Percentiles rank a stretch among this genome's conserved stretches.
Evolutionary conservation across 805 yeast genomes (phyloP).

Genomic region (Candida andamanensis): DNA sequence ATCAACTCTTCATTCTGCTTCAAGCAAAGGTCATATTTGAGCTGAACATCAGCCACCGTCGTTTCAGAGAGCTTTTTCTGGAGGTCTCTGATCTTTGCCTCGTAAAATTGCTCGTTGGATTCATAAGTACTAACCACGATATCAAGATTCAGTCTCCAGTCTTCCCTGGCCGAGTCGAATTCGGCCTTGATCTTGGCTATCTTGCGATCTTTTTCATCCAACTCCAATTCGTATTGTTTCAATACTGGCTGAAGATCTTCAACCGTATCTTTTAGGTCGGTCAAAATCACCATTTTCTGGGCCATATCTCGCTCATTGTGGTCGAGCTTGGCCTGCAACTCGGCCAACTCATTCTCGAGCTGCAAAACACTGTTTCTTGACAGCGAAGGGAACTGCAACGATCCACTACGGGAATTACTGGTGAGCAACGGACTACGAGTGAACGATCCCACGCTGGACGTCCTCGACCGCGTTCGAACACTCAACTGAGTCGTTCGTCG

Average conservation of each 20-base stretch:
- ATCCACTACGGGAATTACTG: conserved; percentile 3
- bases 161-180: conserved; percentile 51
- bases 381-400: background rate
- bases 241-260: conserved; percentile 45
- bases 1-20: background rate
- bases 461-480: conserved; percentile 7
- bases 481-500: conserved; percentile 6
- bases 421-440: conserved; percentile 6
- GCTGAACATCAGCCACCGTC: background rate
- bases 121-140: conserved; percentile 50
- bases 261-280: conserved; percentile 45
- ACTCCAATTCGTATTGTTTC: conserved; percentile 41
- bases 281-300: conserved; percentile 41
- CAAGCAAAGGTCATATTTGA: too few species aligned
- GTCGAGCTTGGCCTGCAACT: conserved; percentile 20
- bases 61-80: conserved; percentile 12
- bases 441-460: conserved; percentile 8
- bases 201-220: conserved; percentile 42
- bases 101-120: conserved; percentile 48
- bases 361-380: conserved; percentile 1
- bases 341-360: conserved; percentile 12
- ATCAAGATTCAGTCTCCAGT: conserved; percentile 54
- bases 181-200: conserved; percentile 41
- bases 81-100: conserved; percentile 39
- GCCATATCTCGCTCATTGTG: conserved; percentile 25